Evolutionary conservation across 805 yeast genomes (phyloP).

Genomic region (Suhomyces sp.): DNA sequence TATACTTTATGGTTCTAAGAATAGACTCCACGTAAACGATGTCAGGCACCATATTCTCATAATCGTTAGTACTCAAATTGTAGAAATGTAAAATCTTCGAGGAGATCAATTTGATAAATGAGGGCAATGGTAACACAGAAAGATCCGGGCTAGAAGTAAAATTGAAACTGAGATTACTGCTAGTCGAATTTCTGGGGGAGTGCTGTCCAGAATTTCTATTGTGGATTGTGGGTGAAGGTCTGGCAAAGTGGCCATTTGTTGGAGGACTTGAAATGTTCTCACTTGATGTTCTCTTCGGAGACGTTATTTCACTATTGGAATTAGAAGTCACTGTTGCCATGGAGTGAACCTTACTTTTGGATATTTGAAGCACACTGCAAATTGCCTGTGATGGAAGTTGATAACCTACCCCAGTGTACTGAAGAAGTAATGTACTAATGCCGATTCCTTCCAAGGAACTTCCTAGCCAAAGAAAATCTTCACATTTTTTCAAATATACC

Average conservation of each 20-base stretch:
- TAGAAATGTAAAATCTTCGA: conserved; percentile 29
- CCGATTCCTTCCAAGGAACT: conserved; percentile 83
- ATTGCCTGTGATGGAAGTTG: conserved; percentile 44
- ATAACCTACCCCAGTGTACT: conserved; percentile 53
- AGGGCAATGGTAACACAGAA: conserved; percentile 28
- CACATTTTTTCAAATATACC: conserved; percentile 52
- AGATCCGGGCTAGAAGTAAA: conserved; percentile 24
- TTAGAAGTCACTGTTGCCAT: conserved; percentile 19
- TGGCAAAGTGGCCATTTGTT: conserved; percentile 2
- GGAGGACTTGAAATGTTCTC: not conserved
- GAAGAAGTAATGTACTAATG: conserved; percentile 59
- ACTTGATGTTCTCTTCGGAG: conserved; percentile 6
- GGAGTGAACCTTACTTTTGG: conserved; percentile 24
- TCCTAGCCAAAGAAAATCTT: conserved; percentile 85
- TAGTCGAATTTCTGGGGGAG: conserved; percentile 37
- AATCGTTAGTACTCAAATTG: conserved; percentile 49
- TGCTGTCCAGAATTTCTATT: conserved; percentile 3
- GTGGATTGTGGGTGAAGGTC: conserved; percentile 1
- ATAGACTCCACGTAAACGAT: conserved; percentile 72
- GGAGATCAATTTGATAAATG: conserved; percentile 30
- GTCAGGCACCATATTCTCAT: conserved; percentile 80
- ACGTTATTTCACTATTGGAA: conserved; percentile 33
- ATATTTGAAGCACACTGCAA: conserved; percentile 30
- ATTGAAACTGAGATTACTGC: conserved; percentile 24
- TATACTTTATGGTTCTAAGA: conserved; percentile 60